phyloP scores from a whole-genome alignment of 257 asterid genomes.

The Rauvolfia tetraphylla region DNA sequence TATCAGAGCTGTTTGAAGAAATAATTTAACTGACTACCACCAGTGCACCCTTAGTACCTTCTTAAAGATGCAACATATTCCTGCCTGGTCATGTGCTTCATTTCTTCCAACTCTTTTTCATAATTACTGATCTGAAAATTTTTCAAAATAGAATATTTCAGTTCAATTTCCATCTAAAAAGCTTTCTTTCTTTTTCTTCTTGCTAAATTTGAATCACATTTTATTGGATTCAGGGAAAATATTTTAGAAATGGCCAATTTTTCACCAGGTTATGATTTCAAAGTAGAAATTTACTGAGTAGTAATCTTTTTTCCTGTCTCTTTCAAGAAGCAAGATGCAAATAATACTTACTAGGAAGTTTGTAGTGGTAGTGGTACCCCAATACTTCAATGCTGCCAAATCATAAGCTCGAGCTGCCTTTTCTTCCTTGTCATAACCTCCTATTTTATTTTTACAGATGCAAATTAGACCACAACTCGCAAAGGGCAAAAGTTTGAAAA shows the following conservation, averaged over 20 bases:
- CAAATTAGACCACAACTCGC: too few relatives aligned
- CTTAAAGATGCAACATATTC: conserved; percentile 85
- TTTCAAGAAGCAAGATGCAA: neutral
- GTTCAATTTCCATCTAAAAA: neutral
- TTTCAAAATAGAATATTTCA: neutral
- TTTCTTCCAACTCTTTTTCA: conserved; percentile 83
- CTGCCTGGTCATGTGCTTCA: conserved; percentile 89
- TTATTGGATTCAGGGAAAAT: neutral
- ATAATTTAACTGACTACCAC: neutral
- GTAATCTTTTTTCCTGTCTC: too few relatives aligned
- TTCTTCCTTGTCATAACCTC: conserved; percentile 94
- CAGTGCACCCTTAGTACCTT: conserved; percentile 45
- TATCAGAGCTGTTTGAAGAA: neutral
- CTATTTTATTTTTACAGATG: conserved; percentile 23
- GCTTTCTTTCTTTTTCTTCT: neutral
- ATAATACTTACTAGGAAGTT: conserved; percentile 68
- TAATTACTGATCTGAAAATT: conserved; percentile 60
- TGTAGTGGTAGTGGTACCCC: conserved; percentile 92
- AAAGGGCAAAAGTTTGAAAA: neutral
- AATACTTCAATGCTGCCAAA: conserved; percentile 87
- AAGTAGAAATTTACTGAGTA: too few relatives aligned
- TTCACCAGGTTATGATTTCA: too few relatives aligned
- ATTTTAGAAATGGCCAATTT: neutral
- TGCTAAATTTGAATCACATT: neutral
- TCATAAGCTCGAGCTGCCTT: conserved; percentile 92